Base-by-base conservation (phyloP, 805 yeast genomes). In the Ogataea thermomethanolica region DNA sequence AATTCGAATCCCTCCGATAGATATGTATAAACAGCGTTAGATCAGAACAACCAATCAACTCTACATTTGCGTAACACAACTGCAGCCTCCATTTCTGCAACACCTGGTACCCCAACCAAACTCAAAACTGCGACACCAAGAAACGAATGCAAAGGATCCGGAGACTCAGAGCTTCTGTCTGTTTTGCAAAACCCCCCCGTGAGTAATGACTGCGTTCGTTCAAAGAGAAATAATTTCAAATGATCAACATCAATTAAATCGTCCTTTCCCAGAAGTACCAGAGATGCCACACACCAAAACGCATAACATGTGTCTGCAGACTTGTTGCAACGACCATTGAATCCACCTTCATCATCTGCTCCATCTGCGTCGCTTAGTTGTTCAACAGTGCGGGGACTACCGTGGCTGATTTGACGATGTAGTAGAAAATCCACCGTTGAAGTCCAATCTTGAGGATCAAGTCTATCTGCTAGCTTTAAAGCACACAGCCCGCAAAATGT, bases 321-420 rank as follows among this genome's bases (percentile, higher is more conserved):
- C 58, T 89, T 89, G 58, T 87, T 87, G n/a, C 76, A 79, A 33
- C 97, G 69, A 1, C 97, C 97, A 59, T 88, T 86, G 56, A 85
- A 79, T 0, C 91, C 91, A 2, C 96, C 96, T 37, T 63, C 62
- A 54, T 83, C 91, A 2, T 57, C 62, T 0, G 36, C 47, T 49
- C 76, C 81, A 17, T 17, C 20, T 17, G 20, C 3, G 5, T 17
- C 37, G 60, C 60, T 35, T 55, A 53, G 13, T 58, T 66, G 34
- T 55, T 57, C 27, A 43, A 41, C 11, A 54, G 39, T 6, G 64
- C 69, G 7, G 35, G 47, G 56, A 8, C 53, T 46, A 10, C 64
- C 58, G 43, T 62, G 70, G 28, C 62, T 58, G 0, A 79, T 67
- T 56, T 86, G 95, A 29, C 95, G 64, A 44, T 78, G 79, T 2